Percentiles rank a stretch among this genome's conserved stretches.
Evolutionary conservation across 768 basidiomycete genomes (phyloP).

Genomic region (Agaricus sinodeliciosus): DNA sequence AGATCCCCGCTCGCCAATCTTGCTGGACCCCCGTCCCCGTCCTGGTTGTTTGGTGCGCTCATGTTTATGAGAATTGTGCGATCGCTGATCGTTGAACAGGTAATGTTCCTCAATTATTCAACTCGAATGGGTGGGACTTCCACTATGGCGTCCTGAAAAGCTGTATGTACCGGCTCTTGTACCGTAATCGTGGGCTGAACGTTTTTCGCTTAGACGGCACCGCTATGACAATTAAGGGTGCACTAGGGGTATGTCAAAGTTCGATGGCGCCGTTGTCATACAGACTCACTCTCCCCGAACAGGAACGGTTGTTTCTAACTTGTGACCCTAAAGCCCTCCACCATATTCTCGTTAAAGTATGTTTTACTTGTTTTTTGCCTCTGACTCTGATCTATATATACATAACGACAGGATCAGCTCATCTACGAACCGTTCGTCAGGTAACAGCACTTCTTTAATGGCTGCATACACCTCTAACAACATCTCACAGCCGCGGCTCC

Average conservation of each 20-base stretch:
- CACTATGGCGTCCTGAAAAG: conserved; percentile 25
- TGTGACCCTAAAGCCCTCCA: conserved; percentile 40
- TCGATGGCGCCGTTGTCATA: not conserved
- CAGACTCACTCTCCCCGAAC: too few species aligned
- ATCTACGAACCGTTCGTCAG: conserved; percentile 23
- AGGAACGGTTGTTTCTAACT: not conserved
- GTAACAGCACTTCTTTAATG: conserved; percentile 11
- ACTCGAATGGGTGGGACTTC: conserved; percentile 28
- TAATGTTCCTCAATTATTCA: conserved; percentile 17
- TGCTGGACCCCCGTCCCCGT: too few species aligned
- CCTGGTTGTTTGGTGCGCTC: too few species aligned
- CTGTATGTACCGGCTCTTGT: conserved; percentile 18
- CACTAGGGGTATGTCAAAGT: conserved; percentile 24
- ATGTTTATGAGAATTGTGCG: too few species aligned
- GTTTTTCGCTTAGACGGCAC: conserved; percentile 19
- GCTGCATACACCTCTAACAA: too few species aligned
- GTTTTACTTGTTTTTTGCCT: not conserved
- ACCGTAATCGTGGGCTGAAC: not conserved
- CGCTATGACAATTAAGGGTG: conserved; percentile 24
- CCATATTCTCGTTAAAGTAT: conserved; percentile 39
- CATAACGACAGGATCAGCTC: conserved; percentile 21
- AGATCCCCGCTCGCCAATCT: too few species aligned
- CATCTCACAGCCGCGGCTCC: conserved; percentile 11
- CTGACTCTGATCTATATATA: not conserved
- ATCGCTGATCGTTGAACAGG: too few species aligned